Evolutionary conservation across 805 yeast species (phyloP), one percentile per base, ranked within the genome.

Genomic region (Naumovozyma dairenensis): DNA sequence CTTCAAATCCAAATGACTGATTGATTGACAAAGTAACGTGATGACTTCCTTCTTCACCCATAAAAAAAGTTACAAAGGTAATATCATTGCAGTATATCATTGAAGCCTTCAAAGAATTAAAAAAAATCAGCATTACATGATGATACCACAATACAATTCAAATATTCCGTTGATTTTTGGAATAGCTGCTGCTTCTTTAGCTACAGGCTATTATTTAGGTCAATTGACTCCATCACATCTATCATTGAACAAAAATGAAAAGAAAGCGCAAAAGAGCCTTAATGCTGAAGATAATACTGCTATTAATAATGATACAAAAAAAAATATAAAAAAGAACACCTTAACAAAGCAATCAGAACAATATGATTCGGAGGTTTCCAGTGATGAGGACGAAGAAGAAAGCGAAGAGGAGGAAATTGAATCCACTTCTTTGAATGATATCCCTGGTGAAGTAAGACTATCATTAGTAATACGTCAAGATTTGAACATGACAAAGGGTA

Each of bases 401-500:
- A 71, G 63, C 14, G 72, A 67, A 32, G 77, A 69, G 18, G 53
- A 69, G 20, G 80, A 74, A 34, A 66, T 80, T 31, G 72, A 80
- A 43, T 77, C 85, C 0, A 57, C 63, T 0, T 58, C 71, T 1
- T 59, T 82, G 42, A 80, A 80, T 46, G 75, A 71, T 13, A 60
- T 80, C 2, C 81, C 81, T 1, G 93, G 92, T 1, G 92, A 81
- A 53, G 83, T 80, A 9, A 65, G 81, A 48, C 80, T 89, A 95
- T 86, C 92, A 0, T 63, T 92, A 17, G 75, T 86, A 3, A 85
- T 92, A 4, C 74, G 98, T 39, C 81, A 79, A 19, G 98, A 92
- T 55, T 63, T 92, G 40, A 78, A 75, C 28, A 92, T 92, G 97
- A 76, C 80, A 21, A 85, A 84, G 59, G 99, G 99, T 16, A 92